Percentiles rank a stretch among this genome's conserved stretches.
These are phyloP conservation scores for Glycine tomentella DNA, from an alignment of 306 rosid species.

Conservation along the genomic window DNA sequence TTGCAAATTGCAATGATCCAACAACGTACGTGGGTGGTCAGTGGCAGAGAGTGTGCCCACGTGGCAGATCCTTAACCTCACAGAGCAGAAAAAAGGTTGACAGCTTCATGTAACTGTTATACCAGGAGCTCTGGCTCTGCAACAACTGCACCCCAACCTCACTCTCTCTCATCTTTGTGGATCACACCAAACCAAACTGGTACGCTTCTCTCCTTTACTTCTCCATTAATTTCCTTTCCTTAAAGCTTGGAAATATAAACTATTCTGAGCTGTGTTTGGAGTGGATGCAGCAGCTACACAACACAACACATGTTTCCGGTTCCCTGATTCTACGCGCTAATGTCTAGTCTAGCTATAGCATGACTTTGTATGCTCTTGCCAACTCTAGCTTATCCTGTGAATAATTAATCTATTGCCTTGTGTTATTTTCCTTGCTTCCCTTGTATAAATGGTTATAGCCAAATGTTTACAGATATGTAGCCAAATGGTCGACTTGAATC, in stretches of 20 bases:
- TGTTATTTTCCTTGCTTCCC: no score
- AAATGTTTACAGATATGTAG: slow-evolving; percentile 2
- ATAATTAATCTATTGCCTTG: background rate
- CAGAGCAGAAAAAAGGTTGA: slow-evolving; percentile 22
- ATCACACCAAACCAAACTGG: slow-evolving; percentile 10
- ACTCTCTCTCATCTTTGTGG: slow-evolving; percentile 32
- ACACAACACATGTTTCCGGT: background rate
- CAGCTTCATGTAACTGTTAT: slow-evolving; percentile 50
- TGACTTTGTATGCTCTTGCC: no score
- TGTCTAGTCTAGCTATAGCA: background rate
- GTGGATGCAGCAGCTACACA: background rate
- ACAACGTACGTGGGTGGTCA: slow-evolving; percentile 16
- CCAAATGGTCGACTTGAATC: slow-evolving; percentile 4
- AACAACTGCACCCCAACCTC: slow-evolving; percentile 13
- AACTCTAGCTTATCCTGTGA: background rate
- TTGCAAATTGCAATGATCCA: slow-evolving; percentile 11
- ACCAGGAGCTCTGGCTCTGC: slow-evolving; percentile 44
- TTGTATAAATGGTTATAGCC: background rate
- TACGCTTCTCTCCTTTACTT: background rate
- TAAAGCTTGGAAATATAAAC: background rate
- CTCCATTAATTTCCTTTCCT: background rate
- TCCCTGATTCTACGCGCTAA: background rate
- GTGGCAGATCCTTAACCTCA: slow-evolving; percentile 70
- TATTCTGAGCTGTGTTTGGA: no score
- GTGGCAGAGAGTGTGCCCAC: slow-evolving; percentile 60